Evolutionary conservation across 2,329 filamentous ascomycete genomes (phyloP).

Genomic region (Sclerotinia nivalis): DNA sequence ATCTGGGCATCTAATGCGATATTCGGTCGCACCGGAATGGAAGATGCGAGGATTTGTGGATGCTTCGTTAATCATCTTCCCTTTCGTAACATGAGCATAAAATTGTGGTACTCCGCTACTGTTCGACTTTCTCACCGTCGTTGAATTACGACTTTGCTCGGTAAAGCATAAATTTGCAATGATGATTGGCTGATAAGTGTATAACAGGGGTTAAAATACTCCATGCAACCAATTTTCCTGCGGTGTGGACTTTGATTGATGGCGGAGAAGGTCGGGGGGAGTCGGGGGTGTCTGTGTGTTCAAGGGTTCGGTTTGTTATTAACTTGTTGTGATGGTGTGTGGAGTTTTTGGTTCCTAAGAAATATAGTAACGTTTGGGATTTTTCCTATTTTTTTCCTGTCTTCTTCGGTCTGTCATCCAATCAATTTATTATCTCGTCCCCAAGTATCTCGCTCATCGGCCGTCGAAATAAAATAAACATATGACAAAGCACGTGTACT

Average conservation of each 20-base stretch:
- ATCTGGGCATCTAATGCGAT: conserved; percentile 14
- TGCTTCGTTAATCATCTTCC: conserved; percentile 10
- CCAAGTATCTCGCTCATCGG: conserved; percentile 16
- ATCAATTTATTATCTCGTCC: conserved; percentile 12
- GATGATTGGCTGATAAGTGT: conserved; percentile 23
- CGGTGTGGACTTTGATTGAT: conserved; percentile 27
- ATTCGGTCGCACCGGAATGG: conserved; percentile 21
- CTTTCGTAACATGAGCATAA: conserved; percentile 5
- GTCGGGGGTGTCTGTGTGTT: conserved; percentile 2
- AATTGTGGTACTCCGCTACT: conserved; percentile 16
- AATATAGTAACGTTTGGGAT: conserved; percentile 10
- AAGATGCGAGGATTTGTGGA: conserved; percentile 9
- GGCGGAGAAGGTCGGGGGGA: conserved; percentile 19
- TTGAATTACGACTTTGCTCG: conserved; percentile 23
- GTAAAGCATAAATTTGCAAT: conserved; percentile 20
- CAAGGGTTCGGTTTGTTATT: neutral
- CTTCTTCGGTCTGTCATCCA: conserved; percentile 1
- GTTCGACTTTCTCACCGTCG: conserved; percentile 26
- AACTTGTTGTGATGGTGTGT: conserved; percentile 10
- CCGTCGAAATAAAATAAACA: conserved; percentile 35
- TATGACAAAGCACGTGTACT: conserved; percentile 38
- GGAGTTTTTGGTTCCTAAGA: conserved; percentile 21
- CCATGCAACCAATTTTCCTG: conserved; percentile 26
- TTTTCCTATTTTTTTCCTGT: neutral
- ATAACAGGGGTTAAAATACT: conserved; percentile 20